A percentile compares a stretch with the other conserved stretches of the same genome.
Evolutionary conservation across 306 rosid genomes (phyloP).

Genomic region (Elaeagnus macrophylla): DNA sequence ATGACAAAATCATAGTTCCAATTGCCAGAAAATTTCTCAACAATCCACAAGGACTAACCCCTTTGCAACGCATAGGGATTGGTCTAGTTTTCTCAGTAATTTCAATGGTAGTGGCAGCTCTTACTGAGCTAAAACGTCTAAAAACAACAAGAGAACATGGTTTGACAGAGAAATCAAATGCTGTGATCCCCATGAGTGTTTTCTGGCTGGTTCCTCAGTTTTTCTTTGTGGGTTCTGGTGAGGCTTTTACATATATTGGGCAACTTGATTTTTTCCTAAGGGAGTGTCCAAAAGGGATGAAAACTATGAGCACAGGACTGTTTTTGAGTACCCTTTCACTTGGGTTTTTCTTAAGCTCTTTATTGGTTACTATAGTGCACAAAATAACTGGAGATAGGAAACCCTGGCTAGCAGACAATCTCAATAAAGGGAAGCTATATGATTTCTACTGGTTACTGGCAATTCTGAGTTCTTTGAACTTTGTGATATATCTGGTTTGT

Average conservation of each 20-base stretch:
- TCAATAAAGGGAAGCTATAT: slow-evolving; percentile 66
- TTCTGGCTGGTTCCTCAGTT: slow-evolving; percentile 80
- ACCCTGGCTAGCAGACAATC: slow-evolving; percentile 85
- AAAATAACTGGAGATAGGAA: slow-evolving; percentile 37
- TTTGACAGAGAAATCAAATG: slow-evolving; percentile 19
- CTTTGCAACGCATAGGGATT: slow-evolving; percentile 59
- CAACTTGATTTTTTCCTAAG: slow-evolving; percentile 70
- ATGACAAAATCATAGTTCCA: slow-evolving; percentile 53
- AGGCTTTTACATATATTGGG: slow-evolving; percentile 78
- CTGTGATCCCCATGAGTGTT: slow-evolving; percentile 42
- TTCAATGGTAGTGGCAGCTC: slow-evolving; percentile 54
- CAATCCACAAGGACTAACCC: slow-evolving; percentile 46
- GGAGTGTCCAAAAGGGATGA: slow-evolving; percentile 91
- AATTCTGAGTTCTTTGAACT: slow-evolving; percentile 52
- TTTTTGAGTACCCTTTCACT: slow-evolving; percentile 67
- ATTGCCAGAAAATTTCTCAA: slow-evolving; percentile 29
- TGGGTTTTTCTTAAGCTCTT: slow-evolving; percentile 75
- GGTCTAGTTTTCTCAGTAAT: slow-evolving; percentile 50
- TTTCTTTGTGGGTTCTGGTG: slow-evolving; percentile 71
- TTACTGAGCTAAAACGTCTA: slow-evolving; percentile 47
- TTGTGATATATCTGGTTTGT: slow-evolving; percentile 44
- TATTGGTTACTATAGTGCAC: slow-evolving; percentile 55
- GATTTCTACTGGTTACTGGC: slow-evolving; percentile 81
- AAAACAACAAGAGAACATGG: slow-evolving; percentile 28
- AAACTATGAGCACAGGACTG: slow-evolving; percentile 83